Evolutionary conservation across 2,329 filamentous ascomycete genomes (phyloP), one percentile per base, ranked within the genome.

Genomic region (Arthrobotrys sinensis): DNA sequence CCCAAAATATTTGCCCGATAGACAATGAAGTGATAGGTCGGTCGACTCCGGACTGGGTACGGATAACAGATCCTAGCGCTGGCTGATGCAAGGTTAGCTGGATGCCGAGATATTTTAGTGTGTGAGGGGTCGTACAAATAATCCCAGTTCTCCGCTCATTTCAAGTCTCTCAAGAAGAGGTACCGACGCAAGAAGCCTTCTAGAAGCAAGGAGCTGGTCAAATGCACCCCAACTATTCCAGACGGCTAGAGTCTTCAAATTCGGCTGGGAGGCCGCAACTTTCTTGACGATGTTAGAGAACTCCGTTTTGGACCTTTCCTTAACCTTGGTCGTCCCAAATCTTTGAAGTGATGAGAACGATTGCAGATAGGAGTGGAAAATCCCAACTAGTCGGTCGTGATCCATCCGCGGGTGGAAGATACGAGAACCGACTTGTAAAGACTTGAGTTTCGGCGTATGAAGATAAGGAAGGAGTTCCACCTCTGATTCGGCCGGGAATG

Each of bases 191-290:
- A 4, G 28, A 6, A 52, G 4, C 12, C 6, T 7, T 14, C 45
- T 32, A 5, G 8, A 4, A 1, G 38, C 1, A 10, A 45, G 3
- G 3, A 60, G 5, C 21, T 50, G 38, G 12, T n/a, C 4, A 10
- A 34, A 32, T 10, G 62, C n/a, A 11, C 24, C 57, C 69, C 69
- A 75, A 4, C 64, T 57, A 50, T 65, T 48, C 72, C 72, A 76
- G 19, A 48, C 21, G 1, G 64, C 64, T 7, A 76, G n/a, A 1
- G 64, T 53, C 24, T 60, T 70, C 8, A 76, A 16, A 4, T 36
- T 34, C 3, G 32, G 16, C 16, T 77, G 66, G 4, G 14, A 38
- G 1, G 14, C n/a, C 7, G 19, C 6, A 10, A 66, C 36, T 11
- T 3, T 12, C 7, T 28, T 24, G 2, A 71, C 5, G 5, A 67